Percentiles rank a stretch among this genome's conserved stretches.
phyloP scores from a whole-genome alignment of 257 asterid genomes.

The Rehmannia glutinosa region DNA sequence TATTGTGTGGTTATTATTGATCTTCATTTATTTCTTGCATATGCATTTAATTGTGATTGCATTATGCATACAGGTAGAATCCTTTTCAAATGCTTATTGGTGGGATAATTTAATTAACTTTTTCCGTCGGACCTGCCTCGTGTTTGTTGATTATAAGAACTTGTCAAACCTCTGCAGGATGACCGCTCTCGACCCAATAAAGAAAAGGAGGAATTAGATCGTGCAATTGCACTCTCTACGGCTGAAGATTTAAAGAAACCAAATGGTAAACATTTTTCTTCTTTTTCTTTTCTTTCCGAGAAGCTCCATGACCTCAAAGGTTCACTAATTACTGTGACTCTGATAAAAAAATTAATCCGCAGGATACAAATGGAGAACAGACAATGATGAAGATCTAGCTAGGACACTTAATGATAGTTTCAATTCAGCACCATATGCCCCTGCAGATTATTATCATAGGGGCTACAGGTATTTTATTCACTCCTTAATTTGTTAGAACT shows the following conservation, averaged over 20 bases:
- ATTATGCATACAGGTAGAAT: too few species aligned
- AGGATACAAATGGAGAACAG: slow-evolving; percentile 67
- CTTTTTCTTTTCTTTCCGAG: neutral
- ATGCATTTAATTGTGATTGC: too few species aligned
- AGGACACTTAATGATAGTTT: slow-evolving; percentile 47
- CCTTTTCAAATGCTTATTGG: too few species aligned
- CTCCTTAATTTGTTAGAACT: neutral
- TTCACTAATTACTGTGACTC: neutral
- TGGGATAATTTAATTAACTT: too few species aligned
- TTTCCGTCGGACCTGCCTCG: too few species aligned
- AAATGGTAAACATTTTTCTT: slow-evolving; percentile 35
- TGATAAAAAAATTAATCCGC: slow-evolving; percentile 10
- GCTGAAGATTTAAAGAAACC: slow-evolving; percentile 71
- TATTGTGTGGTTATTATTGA: too few species aligned
- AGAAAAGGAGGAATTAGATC: slow-evolving; percentile 82
- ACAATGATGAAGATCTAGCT: slow-evolving; percentile 48
- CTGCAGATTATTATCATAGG: slow-evolving; percentile 53
- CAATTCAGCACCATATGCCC: slow-evolving; percentile 44
- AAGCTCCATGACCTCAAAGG: neutral
- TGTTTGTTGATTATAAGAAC: too few species aligned
- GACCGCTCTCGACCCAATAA: slow-evolving; percentile 53
- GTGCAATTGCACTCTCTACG: slow-evolving; percentile 78
- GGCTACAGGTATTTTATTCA: slow-evolving; percentile 45
- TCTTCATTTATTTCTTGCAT: too few species aligned
- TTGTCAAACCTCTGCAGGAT: slow-evolving; percentile 49